Evolutionary conservation across 768 basidiomycete species (phyloP), one percentile per base, ranked within the genome.

Genomic region (Suillus subluteus): DNA sequence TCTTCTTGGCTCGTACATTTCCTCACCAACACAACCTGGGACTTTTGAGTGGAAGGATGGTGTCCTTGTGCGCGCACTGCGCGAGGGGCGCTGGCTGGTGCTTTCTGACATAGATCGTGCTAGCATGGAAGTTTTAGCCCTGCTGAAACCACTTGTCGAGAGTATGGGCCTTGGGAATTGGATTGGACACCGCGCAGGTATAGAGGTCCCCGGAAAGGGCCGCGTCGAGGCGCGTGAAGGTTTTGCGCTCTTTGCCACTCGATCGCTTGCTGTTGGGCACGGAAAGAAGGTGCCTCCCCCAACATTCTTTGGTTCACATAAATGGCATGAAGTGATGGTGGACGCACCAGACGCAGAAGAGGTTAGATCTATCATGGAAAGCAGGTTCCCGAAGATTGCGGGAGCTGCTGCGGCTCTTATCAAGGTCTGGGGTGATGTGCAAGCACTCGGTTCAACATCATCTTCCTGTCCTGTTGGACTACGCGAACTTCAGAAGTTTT

Each of bases 1-100:
- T 0, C 84, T 99, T 6, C 85, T 99, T 52, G 97, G 98, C 6
- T 96, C 95, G 2, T 97, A 99, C 66, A 82, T 95, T 3, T 97
- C 97, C 2, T 98, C 97, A 0, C 83, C 91, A 0, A 88, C 85
- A 2, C 86, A 86, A 32, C 89, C 95, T 0, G 97, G 97, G 6
- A 88, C 87, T 2, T 99, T 99, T 71, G 94, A 97, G 71, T 99
- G 96, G 94, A 94, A 91, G 78, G 96, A 98, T 69, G 98, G 98
- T 7, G 90, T 96, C 0, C 82, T 99, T 43, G 89, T 96, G 12
- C 91, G 92, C 46, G 91, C 96, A 0, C 90, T 99, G 85, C 84
- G 88, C 50, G 90, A 94, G 72, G 98, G 98, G 3, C 87, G 88
- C 74, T 98, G 96, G 96, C 82, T 99, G 3, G 88, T 99, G 12